phyloP scores from a whole-genome alignment of 2,329 filamentous ascomycete genomes.

The Ramularia collo-cygni region DNA sequence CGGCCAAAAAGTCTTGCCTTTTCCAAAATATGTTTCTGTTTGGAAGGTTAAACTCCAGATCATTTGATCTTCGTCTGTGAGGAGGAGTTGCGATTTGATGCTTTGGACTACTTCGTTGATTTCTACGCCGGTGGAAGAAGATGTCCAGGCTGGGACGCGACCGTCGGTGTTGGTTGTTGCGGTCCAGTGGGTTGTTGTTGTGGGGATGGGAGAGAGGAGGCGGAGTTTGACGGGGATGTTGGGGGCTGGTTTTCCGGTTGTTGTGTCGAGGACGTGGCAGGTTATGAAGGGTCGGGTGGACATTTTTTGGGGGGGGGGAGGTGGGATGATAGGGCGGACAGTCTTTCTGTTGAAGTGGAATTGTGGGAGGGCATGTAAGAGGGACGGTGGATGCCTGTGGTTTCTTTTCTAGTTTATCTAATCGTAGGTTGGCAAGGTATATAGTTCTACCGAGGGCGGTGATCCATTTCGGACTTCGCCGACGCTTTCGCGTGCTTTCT shows the following conservation, averaged over 20 bases:
- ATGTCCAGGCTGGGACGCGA: constrained; percentile 62
- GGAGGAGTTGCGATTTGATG: constrained; percentile 25
- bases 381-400: no score
- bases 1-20: constrained; percentile 51
- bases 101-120: constrained; percentile 34
- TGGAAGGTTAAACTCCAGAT: constrained; percentile 67
- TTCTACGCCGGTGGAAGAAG: constrained; percentile 31
- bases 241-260: constrained; percentile 61
- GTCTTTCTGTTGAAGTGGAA: constrained; percentile 8
- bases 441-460: no score
- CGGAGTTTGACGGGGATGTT: constrained; percentile 61
- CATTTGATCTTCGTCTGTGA: constrained; percentile 37
- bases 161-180: constrained; percentile 70
- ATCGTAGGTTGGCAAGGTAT: no score
- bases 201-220: constrained; percentile 31
- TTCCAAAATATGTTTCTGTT: constrained; percentile 63
- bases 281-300: constrained; percentile 55
- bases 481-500: no score
- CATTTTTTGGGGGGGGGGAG: constrained; percentile 15
- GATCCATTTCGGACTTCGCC: no score
- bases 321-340: constrained; percentile 9
- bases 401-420: no score
- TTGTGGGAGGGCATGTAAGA: no score
- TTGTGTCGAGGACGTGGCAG: constrained; percentile 80
- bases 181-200: constrained; percentile 46